These are phyloP conservation scores for Botrytis sinoallii DNA, from an alignment of 2,329 filamentous ascomycete genomes.

Conservation along the genomic window DNA sequence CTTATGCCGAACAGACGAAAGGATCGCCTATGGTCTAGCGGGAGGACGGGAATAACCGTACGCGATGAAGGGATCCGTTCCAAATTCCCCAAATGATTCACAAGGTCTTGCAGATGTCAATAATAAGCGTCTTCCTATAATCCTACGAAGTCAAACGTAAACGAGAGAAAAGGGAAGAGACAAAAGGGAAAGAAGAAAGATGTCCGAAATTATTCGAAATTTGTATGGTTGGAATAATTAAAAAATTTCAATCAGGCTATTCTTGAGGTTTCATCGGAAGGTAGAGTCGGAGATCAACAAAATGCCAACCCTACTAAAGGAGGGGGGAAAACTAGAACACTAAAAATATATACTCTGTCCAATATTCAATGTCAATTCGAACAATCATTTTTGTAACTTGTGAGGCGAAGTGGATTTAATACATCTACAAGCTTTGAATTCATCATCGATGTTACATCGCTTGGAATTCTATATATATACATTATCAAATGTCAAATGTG, in stretches of 20 bases:
- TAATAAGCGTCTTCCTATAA: constrained; percentile 14
- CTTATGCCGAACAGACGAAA: constrained; percentile 15
- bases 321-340: not conserved
- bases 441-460: not conserved
- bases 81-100: constrained; percentile 11
- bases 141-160: constrained; percentile 12
- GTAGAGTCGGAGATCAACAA: not conserved
- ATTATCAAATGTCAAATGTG: not conserved
- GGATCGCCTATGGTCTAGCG: not conserved
- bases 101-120: not conserved
- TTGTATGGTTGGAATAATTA: not conserved
- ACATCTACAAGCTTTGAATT: not conserved
- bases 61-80: constrained; percentile 19
- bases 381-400: not conserved
- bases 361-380: not conserved
- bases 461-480: not conserved
- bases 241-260: not conserved
- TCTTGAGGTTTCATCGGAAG: not conserved
- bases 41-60: constrained; percentile 24
- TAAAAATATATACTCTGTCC: not conserved
- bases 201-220: not conserved
- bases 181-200: not conserved
- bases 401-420: not conserved
- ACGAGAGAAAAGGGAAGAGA: not conserved
- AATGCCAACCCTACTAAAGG: not conserved